These are phyloP conservation scores for Sporothrix schenckii DNA, from an alignment of 2,329 filamentous ascomycete species.

Conservation along the genomic window DNA sequence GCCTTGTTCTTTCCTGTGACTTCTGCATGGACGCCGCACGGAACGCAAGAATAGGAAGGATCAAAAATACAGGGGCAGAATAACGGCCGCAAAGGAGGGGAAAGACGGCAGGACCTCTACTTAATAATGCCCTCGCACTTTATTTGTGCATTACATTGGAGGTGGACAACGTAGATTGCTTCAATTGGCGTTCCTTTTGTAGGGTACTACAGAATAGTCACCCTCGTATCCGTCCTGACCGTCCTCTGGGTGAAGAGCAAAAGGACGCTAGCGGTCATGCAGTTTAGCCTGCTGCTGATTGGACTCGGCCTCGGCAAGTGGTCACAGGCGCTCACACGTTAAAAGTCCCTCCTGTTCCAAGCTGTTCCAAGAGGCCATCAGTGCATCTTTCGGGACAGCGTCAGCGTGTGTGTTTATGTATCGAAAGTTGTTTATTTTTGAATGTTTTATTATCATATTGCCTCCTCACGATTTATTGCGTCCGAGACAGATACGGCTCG, in stretches of 20 bases:
- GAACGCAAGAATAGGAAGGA: not conserved
- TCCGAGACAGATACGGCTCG: not conserved
- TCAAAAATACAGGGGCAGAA: not conserved
- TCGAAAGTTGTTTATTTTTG: not conserved
- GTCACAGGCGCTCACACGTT: no score
- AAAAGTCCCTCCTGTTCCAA: no score
- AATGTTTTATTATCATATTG: no score
- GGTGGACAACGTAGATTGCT: not conserved
- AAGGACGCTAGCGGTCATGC: constrained; percentile 26
- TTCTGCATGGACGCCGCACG: not conserved
- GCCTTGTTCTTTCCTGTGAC: not conserved
- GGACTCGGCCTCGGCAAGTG: constrained; percentile 12
- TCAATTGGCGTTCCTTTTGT: not conserved
- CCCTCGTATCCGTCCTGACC: no score
- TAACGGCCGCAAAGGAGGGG: not conserved
- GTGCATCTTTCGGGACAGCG: not conserved
- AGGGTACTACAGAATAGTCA: no score
- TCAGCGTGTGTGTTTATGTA: not conserved
- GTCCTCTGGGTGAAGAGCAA: constrained; percentile 6
- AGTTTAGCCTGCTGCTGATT: constrained; percentile 33
- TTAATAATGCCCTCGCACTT: not conserved
- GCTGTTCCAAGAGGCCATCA: constrained; percentile 1
- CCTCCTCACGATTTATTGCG: not conserved
- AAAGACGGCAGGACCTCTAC: not conserved
- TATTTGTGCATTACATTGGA: not conserved